A percentile compares a stretch with the other conserved stretches of the same genome.
phyloP scores from a whole-genome alignment of 2,329 filamentous ascomycete genomes.

The Penicillium freii region DNA sequence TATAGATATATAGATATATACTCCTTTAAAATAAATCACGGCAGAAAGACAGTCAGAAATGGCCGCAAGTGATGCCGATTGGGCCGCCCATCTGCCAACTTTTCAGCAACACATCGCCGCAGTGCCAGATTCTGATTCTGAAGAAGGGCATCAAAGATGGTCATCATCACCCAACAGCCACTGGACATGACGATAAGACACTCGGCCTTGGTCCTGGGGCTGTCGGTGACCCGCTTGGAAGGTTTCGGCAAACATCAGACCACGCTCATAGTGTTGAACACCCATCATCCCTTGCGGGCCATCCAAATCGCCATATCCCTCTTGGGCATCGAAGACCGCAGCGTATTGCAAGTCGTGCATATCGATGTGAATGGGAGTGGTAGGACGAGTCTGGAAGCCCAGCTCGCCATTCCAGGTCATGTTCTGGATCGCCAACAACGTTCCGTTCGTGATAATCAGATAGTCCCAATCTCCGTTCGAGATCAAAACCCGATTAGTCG shows the following conservation, averaged over 20 bases:
- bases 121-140: no score
- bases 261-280: conserved; percentile 69
- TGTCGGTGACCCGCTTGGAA: conserved; percentile 40
- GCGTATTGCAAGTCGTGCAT: conserved; percentile 57
- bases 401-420: conserved; percentile 75
- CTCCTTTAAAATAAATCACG: neutral
- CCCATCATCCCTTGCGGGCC: conserved; percentile 66
- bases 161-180: conserved; percentile 27
- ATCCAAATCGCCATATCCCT: conserved; percentile 64
- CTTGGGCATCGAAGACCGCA: conserved; percentile 46
- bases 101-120: neutral
- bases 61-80: neutral
- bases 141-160: neutral
- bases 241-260: conserved; percentile 64
- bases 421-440: conserved; percentile 72
- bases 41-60: neutral
- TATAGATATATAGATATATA: neutral
- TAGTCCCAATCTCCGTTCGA: conserved; percentile 72
- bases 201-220: conserved; percentile 65
- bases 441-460: conserved; percentile 67
- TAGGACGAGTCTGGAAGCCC: conserved; percentile 69
- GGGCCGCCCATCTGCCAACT: neutral
- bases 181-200: conserved; percentile 64
- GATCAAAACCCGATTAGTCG: conserved; percentile 70
- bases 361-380: conserved; percentile 39